These are phyloP conservation scores for Quercus rubra DNA, from an alignment of 306 rosid species.

Conservation along the genomic window DNA sequence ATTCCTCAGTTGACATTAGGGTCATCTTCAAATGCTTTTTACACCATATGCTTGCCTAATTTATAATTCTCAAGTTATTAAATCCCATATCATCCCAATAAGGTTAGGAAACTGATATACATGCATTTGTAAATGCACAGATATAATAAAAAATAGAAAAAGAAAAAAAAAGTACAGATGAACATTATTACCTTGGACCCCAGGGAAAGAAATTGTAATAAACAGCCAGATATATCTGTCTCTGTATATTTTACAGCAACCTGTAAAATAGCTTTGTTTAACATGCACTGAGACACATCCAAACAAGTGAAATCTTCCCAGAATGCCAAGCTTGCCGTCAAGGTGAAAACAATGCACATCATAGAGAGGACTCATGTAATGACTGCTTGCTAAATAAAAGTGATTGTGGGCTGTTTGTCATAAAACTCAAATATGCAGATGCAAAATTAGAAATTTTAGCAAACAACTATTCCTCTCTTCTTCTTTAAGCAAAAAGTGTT, in stretches of 20 bases:
- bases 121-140: not conserved
- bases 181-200: conserved; percentile 58
- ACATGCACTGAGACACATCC: conserved; percentile 81
- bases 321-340: conserved; percentile 62
- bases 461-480: not conserved
- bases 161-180: not conserved
- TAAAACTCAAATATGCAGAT: not conserved
- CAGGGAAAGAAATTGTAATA: conserved; percentile 56
- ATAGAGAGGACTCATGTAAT: not conserved
- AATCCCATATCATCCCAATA: not conserved
- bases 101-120: conserved; percentile 4
- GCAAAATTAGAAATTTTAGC: not conserved
- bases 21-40: conserved; percentile 85
- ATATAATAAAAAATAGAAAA: not conserved
- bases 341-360: conserved; percentile 39
- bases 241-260: conserved; percentile 50
- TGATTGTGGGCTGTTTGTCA: not conserved
- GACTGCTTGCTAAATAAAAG: not conserved
- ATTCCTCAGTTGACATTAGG: conserved; percentile 73
- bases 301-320: conserved; percentile 95
- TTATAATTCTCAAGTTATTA: conserved; percentile 13
- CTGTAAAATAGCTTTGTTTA: conserved; percentile 57
- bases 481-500: not conserved
- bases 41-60: conserved; percentile 79
- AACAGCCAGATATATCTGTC: conserved; percentile 38